Conservation (phyloP, 306 rosid species). For the Glycine tomentella region DNA sequence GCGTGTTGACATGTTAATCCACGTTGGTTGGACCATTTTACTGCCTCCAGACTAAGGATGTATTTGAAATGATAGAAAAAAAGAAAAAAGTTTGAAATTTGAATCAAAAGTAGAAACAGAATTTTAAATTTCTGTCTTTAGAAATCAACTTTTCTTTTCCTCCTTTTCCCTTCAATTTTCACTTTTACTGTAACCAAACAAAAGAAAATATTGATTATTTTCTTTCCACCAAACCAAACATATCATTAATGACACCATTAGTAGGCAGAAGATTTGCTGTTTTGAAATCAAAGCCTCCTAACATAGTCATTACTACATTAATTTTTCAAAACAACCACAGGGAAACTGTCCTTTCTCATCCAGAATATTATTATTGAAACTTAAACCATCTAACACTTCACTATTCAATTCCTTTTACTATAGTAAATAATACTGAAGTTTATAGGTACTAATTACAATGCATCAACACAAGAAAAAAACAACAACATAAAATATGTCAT, state of each 20-base stretch:
- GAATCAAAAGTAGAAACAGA: too few species aligned
- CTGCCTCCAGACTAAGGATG: not conserved
- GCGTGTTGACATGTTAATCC: not conserved
- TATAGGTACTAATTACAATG: too few species aligned
- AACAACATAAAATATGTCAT: not conserved
- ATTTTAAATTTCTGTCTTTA: too few species aligned
- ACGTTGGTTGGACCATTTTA: not conserved
- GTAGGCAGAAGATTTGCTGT: not conserved
- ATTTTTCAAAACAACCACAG: not conserved
- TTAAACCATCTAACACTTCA: not conserved
- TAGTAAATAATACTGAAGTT: not conserved
- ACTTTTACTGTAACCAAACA: too few species aligned
- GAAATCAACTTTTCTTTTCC: too few species aligned
- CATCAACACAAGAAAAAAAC: not conserved
- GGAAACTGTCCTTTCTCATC: not conserved
- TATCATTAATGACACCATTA: too few species aligned
- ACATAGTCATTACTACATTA: not conserved
- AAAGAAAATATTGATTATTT: too few species aligned
- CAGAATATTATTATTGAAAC: slow-evolving; percentile 3
- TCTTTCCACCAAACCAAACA: not conserved
- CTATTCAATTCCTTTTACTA: not conserved
- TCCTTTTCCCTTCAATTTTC: too few species aligned
- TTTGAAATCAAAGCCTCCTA: not conserved
- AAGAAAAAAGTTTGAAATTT: too few species aligned
- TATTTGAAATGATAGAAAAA: too few species aligned